Percentiles rank a stretch among this genome's conserved stretches.
phyloP scores from a whole-genome alignment of 1,284 basidiomycete species.

The Tilletia caries region DNA sequence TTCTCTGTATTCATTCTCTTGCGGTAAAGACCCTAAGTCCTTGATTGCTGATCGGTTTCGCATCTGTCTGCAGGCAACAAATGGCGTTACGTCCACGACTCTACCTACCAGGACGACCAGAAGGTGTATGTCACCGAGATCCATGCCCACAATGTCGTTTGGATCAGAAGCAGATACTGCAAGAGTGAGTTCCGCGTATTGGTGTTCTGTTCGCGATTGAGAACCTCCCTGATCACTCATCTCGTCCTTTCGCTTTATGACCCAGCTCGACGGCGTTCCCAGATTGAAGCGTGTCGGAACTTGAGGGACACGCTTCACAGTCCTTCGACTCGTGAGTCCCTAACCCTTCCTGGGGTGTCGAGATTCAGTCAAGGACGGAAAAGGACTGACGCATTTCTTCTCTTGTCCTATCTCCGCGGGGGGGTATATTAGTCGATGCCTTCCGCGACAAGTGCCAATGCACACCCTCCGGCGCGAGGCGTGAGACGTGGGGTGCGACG shows the following conservation, averaged over 20 bases:
- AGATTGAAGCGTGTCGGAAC: background rate
- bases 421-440: background rate
- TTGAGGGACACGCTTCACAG: background rate
- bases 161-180: background rate
- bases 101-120: background rate
- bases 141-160: background rate
- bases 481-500: background rate
- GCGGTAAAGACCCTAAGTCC: background rate
- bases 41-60: no score
- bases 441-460: background rate
- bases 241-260: background rate
- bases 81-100: slow-evolving; percentile 8
- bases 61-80: background rate
- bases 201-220: background rate
- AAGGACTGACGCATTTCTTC: no score
- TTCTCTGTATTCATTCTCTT: no score
- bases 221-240: background rate
- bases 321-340: no score
- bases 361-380: no score
- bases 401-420: background rate
- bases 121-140: background rate
- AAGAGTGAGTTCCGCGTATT: background rate
- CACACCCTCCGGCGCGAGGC: background rate
- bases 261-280: background rate
- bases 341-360: no score